Evolutionary conservation across 192 early-diverging fungal species (phyloP), one percentile per base, ranked within the genome.

Genomic region (Coemansia guatemalensis): DNA sequence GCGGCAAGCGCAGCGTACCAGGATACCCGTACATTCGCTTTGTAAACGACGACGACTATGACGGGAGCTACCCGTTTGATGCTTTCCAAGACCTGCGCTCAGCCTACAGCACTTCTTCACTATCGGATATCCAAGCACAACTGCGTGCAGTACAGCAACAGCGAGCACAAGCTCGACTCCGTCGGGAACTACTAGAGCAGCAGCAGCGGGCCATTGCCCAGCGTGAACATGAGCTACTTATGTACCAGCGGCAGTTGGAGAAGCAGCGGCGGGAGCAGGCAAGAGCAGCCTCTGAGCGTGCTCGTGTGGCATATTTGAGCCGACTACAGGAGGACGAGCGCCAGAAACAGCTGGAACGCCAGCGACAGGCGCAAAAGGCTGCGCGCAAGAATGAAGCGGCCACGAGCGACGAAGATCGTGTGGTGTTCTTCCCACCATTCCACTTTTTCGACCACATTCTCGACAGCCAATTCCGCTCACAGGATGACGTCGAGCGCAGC

Each of bases 61-160:
- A 74, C 54, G 77, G 70, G 61, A 69, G 68, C 61, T 80, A 71
- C 26, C 71, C 77, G 5, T 80, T 80, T 33, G 77, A 80, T 44
- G 77, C 77, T 0, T 67, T 80, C 60, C 71, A 80, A 29, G 77
- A 73, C 12, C 65, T 80, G 6, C 77, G 77, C 20, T 61, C 65
- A 7, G 77, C 77, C n/a, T 80, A 74, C 62, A 32, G 25, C 8
- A 21, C 53, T 0, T 74, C 71, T 2, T 60, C 77, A 2, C 63
- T 80, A 12, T 39, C 20, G 21, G 56, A 25, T 4, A 50, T 80
- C 35, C 77, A 80, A 29, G n/a, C n/a, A 14, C 71, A 72, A 24
- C 60, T 80, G 71, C 64, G 71, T 22, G 25, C 1, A 8, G 0
- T 80, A 8, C 77, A 71, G 58, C 57, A 68, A 30, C 68, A 80